A percentile compares a stretch with the other conserved stretches of the same genome.
These are phyloP conservation scores for Ocimum tenuiflorum DNA, from an alignment of 257 asterid species.

Conservation along the genomic window DNA sequence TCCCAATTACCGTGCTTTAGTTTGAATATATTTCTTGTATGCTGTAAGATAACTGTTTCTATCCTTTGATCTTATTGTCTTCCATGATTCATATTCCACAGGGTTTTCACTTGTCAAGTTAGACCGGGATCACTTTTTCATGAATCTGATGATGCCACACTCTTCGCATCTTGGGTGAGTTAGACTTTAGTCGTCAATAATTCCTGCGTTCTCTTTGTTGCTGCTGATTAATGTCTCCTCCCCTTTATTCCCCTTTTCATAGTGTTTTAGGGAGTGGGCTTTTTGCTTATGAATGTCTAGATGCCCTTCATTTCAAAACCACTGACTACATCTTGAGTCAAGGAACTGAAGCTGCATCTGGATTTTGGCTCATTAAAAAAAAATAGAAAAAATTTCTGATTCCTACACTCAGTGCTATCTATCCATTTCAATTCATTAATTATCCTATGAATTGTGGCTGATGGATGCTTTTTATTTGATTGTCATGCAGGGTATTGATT, in stretches of 20 bases:
- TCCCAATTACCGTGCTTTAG: neutral
- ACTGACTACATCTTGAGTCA: neutral
- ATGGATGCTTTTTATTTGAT: conserved; percentile 9
- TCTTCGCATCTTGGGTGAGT: conserved; percentile 93
- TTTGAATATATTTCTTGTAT: conserved; percentile 1
- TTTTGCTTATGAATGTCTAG: neutral
- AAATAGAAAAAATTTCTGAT: neutral
- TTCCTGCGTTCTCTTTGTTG: too few relatives aligned
- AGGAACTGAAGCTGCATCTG: neutral
- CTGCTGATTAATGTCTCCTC: too few relatives aligned
- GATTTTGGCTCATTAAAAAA: neutral
- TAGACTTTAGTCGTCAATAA: conserved; percentile 9
- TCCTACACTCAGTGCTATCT: neutral
- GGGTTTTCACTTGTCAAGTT: conserved; percentile 78
- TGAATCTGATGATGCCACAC: conserved; percentile 72
- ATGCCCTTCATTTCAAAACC: neutral
- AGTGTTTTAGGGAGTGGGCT: neutral
- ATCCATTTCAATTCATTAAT: neutral
- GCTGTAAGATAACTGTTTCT: neutral
- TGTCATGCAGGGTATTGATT: conserved; percentile 48
- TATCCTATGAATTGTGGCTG: conserved; percentile 2
- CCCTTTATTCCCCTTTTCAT: neutral
- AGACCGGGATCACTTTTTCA: conserved; percentile 89
- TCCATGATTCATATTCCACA: conserved; percentile 25
- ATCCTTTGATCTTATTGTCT: conserved; percentile 16